Evolutionary conservation across 2,329 filamentous ascomycete species (phyloP), one percentile per base, ranked within the genome.

Genomic region (Gaeumannomyces tritici): DNA sequence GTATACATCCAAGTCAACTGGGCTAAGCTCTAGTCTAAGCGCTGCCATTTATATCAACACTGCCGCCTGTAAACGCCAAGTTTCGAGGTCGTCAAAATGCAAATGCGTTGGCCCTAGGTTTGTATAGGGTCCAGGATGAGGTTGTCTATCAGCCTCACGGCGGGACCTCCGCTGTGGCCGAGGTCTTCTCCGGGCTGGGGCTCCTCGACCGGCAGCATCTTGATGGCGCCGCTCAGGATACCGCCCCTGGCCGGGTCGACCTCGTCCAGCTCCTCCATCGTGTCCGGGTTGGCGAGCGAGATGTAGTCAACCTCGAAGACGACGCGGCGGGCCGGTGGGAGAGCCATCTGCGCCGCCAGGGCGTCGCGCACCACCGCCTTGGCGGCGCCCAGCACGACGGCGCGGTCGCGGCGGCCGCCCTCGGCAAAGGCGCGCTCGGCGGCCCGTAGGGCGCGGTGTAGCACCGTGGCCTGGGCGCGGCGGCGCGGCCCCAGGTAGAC

Each of bases 71-170:
- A 51, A 51, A 51, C 42, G 42, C 42, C 42, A 9, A 51, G 11
- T n/a, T 51, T n/a, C 9, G 29, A 5, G n/a, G 29, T 31, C 13
- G 11, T n/a, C 21, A 18, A 18, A 2, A n/a, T 51, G 21, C 18
- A 51, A 51, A 51, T 51, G 42, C 42, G 42, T n/a, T 13, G 11
- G 4, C 2, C 21, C 58, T 60, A 60, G 13, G 51, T n/a, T 60
- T 60, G 58, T 51, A 51, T 29, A 60, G 82, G 79, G 67, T 80
- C 76, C 42, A 93, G 73, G 62, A 96, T 88, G 66, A 98, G 87
- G 70, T 99, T 99, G 72, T 99, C 95, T 73, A 99, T 97, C 74
- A 99, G 77, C 65, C 95, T 82, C 59, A 99, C 95, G 1, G 87
- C 73, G 21, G 90, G 90, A 1, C 88, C 88, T 4, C 86, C 87